Base-by-base conservation (phyloP, 208 protist species). In the Leishmania mexicana region DNA sequence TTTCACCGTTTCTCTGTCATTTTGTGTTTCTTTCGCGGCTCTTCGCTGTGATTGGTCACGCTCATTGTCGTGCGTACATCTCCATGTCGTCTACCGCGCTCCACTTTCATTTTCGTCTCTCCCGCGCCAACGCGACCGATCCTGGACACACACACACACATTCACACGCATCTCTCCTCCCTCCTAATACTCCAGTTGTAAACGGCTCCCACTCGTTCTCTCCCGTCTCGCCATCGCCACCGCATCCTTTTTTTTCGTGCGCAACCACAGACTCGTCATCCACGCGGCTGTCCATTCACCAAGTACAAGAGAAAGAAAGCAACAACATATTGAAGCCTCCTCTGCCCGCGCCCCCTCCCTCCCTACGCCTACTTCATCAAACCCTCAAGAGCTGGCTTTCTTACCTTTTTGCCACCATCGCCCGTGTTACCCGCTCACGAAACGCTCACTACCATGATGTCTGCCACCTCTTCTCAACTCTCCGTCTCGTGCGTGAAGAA, bases 401-500 rank as follows among this genome's bases (percentile, higher is more conserved):
- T 28, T 47, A 60, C 31, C 11, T 35, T 40, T 17, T 54, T 24
- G 0, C 31, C n/a, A 35, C 15, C 13, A 11, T 28, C 35, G 0
- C 64, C 57, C 31, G 31, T n/a, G 5, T 8, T 24, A 72, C 67
- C n/a, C n/a, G 1, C 49, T 62, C 49, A 76, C 47, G 5, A 13
- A 54, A 45, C 72, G 6, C 31, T 11, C 72, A 54, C 42, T 19
- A 62, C 28, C 45, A 35, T 80, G 75, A 80, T 85, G 58, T 87
- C 76, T 49, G 80, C 51, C 21, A 47, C 42, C 42, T 78, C 78
- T 31, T 86, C 81, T 67, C 74, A 80, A 64, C 82, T 65, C 40
- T 75, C 77, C 42, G 47, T 51, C 40, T 57, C 31, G 77, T 51
- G 31, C 67, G 7, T 10, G n/a, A 84, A 54, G 40, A 53, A 60